Conservation (phyloP, 306 rosid genomes). For the Sindora glabra region DNA sequence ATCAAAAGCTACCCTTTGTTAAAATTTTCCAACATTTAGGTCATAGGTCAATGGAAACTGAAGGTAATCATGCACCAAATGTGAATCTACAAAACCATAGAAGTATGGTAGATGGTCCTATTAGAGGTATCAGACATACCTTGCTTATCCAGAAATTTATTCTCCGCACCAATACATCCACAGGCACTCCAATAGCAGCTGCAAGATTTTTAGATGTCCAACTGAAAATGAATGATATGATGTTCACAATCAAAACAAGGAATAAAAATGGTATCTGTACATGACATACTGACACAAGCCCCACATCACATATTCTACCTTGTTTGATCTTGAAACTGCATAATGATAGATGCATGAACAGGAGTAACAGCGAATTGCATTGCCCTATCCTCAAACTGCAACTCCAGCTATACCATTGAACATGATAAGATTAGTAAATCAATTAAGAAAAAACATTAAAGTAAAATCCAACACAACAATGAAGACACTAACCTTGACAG, state of each 20-base stretch:
- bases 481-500: conserved; percentile 66
- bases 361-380: conserved; percentile 78
- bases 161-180: conserved; percentile 65
- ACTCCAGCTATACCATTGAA: conserved; percentile 58
- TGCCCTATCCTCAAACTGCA: conserved; percentile 83
- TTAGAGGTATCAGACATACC: conserved; percentile 30
- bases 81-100: background rate
- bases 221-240: conserved; percentile 38
- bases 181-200: conserved; percentile 66
- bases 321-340: conserved; percentile 73
- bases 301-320: conserved; percentile 36
- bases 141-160: conserved; percentile 86
- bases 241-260: background rate
- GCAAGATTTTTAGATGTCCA: conserved; percentile 79
- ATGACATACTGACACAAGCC: no score
- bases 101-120: background rate
- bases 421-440: background rate
- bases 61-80: background rate
- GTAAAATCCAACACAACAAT: background rate
- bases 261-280: background rate
- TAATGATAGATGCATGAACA: conserved; percentile 73
- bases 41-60: background rate
- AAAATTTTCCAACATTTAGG: background rate
- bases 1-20: background rate
- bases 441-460: background rate